Conservation (phyloP, 768 basidiomycete species). For the Mrakia gelida region DNA sequence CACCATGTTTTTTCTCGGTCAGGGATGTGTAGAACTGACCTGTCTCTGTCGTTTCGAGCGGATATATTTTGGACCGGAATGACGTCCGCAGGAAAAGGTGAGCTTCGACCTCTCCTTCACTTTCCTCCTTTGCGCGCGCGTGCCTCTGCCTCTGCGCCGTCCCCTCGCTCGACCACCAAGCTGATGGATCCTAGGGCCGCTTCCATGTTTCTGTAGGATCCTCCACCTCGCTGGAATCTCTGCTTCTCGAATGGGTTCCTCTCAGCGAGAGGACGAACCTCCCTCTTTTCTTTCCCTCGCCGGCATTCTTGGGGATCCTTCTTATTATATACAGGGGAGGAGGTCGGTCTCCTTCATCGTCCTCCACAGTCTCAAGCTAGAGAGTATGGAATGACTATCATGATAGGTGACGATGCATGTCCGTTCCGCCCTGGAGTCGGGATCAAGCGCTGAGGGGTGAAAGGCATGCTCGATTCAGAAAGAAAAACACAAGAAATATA, state of each 20-base stretch:
- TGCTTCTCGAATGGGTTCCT: constrained; percentile 77
- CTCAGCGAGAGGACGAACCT: constrained; percentile 83
- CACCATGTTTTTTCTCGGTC: too few relatives aligned
- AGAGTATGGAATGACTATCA: constrained; percentile 22
- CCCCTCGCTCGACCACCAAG: too few relatives aligned
- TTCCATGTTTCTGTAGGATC: constrained; percentile 53
- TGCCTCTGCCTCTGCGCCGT: not conserved
- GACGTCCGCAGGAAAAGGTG: not conserved
- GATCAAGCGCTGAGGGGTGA: too few relatives aligned
- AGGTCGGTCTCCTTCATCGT: constrained; percentile 79
- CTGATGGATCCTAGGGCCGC: too few relatives aligned
- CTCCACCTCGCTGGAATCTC: constrained; percentile 82
- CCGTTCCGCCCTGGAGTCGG: too few relatives aligned
- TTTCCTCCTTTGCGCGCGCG: not conserved
- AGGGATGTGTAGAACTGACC: not conserved
- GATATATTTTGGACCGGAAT: not conserved
- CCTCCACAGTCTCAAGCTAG: constrained; percentile 47
- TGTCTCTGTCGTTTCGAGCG: constrained; percentile 1
- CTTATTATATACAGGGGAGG: constrained; percentile 89
- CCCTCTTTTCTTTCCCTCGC: constrained; percentile 90
- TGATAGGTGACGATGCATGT: too few relatives aligned
- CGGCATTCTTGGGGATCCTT: constrained; percentile 81
- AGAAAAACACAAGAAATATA: too few relatives aligned
- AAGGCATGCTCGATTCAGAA: too few relatives aligned
- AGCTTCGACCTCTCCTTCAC: not conserved